Evolutionary conservation across 306 rosid species (phyloP).

Genomic region (Luffa acutangula): DNA sequence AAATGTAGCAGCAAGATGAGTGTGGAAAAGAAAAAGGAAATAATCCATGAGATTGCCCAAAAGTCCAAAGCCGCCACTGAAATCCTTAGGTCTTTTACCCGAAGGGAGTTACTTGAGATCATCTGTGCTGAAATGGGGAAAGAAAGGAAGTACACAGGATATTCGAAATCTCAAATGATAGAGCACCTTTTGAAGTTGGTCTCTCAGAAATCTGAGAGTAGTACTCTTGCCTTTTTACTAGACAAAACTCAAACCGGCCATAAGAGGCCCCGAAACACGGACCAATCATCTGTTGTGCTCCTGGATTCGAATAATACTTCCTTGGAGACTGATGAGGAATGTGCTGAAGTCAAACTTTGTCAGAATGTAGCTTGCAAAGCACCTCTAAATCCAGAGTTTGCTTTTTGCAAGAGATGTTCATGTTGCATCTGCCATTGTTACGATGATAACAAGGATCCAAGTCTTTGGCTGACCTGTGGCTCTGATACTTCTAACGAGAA

Average conservation of each 20-base stretch:
- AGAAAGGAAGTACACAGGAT: conserved; percentile 85
- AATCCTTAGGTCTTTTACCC: conserved; percentile 58
- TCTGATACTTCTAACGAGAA: conserved; percentile 35
- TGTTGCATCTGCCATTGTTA: conserved; percentile 70
- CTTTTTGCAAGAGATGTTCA: conserved; percentile 92
- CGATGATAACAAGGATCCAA: conserved; percentile 96
- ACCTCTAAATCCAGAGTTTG: conserved; percentile 34
- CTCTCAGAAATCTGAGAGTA: conserved; percentile 40
- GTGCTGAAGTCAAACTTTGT: conserved; percentile 34
- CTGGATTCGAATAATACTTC: conserved; percentile 24
- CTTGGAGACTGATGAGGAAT: conserved; percentile 33
- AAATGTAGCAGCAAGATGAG: conserved; percentile 42
- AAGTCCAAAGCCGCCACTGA: conserved; percentile 55
- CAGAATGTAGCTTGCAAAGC: conserved; percentile 80
- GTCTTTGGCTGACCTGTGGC: conserved; percentile 79
- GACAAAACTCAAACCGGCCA: conserved; percentile 32
- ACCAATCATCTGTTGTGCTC: conserved; percentile 17
- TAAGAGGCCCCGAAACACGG: conserved; percentile 43
- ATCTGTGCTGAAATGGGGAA: conserved; percentile 84
- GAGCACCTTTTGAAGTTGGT: conserved; percentile 55
- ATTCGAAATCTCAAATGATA: conserved; percentile 67
- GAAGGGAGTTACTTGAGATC: conserved; percentile 73
- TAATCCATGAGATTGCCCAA: conserved; percentile 54
- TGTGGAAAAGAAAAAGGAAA: conserved; percentile 54
- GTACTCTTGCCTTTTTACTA: conserved; percentile 15